Conservation (phyloP, 345 rosid genomes). For the Eucalyptus tenuipes region DNA sequence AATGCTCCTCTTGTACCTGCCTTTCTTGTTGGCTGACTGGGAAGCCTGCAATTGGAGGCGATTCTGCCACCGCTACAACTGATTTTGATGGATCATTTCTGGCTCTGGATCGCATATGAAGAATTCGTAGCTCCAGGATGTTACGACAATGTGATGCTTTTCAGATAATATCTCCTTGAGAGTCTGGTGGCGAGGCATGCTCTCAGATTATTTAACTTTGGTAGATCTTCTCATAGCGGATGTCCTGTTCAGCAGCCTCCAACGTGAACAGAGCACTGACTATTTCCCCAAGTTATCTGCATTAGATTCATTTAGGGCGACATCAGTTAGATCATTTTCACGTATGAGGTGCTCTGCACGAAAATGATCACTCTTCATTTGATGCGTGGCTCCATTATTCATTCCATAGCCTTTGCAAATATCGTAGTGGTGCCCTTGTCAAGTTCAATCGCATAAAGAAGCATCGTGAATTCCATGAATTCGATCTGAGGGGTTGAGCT, state of each 20-base stretch:
- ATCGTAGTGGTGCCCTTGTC: neutral
- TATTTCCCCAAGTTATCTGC: neutral
- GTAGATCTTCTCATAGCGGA: neutral
- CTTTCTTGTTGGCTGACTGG: neutral
- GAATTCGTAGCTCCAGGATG: neutral
- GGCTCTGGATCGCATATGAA: neutral
- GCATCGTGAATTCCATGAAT: neutral
- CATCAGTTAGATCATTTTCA: neutral
- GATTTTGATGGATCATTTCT: neutral
- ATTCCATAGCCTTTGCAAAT: neutral
- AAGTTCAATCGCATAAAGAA: neutral
- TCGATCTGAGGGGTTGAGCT: neutral
- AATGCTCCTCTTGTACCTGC: neutral
- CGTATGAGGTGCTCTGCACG: neutral
- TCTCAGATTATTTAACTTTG: neutral
- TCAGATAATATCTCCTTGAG: neutral
- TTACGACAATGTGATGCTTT: neutral
- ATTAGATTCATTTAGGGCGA: neutral
- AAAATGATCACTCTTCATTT: neutral
- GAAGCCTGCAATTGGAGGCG: neutral
- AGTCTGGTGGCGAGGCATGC: neutral
- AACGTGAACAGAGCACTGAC: neutral
- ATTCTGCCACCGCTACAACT: neutral
- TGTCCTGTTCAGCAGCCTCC: neutral
- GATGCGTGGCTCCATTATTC: neutral